These are phyloP conservation scores for Argentina anserina DNA, from an alignment of 306 rosid genomes.

Conservation along the genomic window DNA sequence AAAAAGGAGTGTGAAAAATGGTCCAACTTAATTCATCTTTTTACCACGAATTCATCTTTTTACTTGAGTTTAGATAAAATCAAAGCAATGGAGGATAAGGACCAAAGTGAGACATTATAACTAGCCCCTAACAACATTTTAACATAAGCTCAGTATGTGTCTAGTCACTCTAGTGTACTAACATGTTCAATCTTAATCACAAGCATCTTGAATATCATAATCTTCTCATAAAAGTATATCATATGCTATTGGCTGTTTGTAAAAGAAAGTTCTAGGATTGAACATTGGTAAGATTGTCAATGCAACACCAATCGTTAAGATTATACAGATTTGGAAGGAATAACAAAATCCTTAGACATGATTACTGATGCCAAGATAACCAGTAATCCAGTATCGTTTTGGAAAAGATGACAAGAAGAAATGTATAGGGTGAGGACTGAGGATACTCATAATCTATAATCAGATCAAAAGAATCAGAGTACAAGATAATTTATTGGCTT, in stretches of 20 bases:
- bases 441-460: background rate
- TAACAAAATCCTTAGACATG: background rate
- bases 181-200: background rate
- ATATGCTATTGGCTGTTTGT: background rate
- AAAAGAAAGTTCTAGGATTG: background rate
- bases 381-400: background rate
- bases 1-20: too few relatives aligned
- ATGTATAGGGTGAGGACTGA: background rate
- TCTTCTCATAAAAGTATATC: background rate
- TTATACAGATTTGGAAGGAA: background rate
- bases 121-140: background rate
- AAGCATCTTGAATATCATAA: background rate
- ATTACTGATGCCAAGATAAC: background rate
- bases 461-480: slow-evolving; percentile 14
- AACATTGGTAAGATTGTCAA: slow-evolving; percentile 2
- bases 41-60: too few relatives aligned
- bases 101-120: background rate
- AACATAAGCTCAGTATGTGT: background rate
- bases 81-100: background rate
- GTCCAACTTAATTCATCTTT: too few relatives aligned
- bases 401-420: background rate
- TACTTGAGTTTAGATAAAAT: too few relatives aligned
- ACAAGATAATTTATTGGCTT: background rate
- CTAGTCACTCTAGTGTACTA: background rate
- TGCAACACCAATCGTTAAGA: background rate